Percentiles rank a stretch among this genome's conserved stretches.
Evolutionary conservation across 2,329 filamentous ascomycete genomes (phyloP).

Genomic region (Botrytis elliptica): DNA sequence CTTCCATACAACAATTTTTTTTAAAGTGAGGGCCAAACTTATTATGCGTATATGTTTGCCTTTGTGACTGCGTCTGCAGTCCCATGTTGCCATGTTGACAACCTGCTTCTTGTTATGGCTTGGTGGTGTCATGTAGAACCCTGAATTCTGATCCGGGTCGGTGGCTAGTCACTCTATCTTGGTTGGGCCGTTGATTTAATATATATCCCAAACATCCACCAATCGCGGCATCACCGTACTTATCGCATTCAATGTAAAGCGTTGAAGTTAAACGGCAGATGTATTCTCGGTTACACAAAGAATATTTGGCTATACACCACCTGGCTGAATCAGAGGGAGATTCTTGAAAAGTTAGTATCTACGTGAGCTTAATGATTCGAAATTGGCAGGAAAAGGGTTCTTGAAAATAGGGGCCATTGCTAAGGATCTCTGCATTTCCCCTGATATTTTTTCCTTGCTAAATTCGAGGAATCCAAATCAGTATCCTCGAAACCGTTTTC

Average conservation of each 20-base stretch:
- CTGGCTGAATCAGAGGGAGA: neutral
- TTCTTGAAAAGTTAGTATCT: neutral
- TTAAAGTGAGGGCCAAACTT: neutral
- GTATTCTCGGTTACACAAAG: neutral
- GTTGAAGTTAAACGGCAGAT: neutral
- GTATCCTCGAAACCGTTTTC: neutral
- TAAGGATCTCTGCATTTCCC: neutral
- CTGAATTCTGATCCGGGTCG: neutral
- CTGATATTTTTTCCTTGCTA: neutral
- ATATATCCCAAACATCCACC: neutral
- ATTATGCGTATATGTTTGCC: neutral
- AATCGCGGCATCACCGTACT: neutral
- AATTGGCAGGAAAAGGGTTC: no score
- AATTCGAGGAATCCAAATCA: neutral
- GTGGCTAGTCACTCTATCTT: neutral
- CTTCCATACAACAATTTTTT: neutral
- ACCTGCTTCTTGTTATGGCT: neutral
- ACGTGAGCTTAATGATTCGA: neutral
- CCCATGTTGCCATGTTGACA: neutral
- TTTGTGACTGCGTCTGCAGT: neutral
- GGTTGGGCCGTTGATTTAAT: neutral
- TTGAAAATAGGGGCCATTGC: neutral
- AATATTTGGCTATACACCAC: neutral
- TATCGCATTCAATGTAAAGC: neutral
- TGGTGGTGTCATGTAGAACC: neutral